Evolutionary conservation across 257 asterid species (phyloP).

Genomic region (Ajuga chamaepitys): DNA sequence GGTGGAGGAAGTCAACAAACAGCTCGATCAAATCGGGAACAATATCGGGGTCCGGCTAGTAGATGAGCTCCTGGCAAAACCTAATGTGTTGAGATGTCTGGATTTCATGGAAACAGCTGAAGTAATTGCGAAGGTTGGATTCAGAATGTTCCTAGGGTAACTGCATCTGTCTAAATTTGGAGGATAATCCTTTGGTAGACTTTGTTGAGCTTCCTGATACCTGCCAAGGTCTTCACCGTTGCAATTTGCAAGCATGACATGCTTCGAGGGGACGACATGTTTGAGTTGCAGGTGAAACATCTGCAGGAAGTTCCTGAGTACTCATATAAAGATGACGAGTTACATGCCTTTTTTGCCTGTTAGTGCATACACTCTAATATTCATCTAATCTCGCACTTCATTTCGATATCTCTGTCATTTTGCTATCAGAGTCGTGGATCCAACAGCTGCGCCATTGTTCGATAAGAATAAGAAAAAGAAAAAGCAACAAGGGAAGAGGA

Average conservation of each 20-base stretch:
- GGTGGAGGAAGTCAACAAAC: slow-evolving; percentile 95
- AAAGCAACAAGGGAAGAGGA: too few species aligned
- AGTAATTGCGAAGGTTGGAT: slow-evolving; percentile 94
- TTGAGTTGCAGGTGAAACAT: slow-evolving; percentile 90
- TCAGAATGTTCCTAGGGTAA: slow-evolving; percentile 83
- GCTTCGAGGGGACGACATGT: slow-evolving; percentile 94
- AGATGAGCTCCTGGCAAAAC: slow-evolving; percentile 89
- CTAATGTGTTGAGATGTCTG: slow-evolving; percentile 77
- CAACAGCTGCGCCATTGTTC: too few species aligned
- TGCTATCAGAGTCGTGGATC: too few species aligned
- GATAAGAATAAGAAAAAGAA: too few species aligned
- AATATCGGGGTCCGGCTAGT: slow-evolving; percentile 80
- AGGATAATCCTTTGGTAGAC: slow-evolving; percentile 94
- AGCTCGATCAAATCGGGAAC: slow-evolving; percentile 96
- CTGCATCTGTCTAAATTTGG: slow-evolving; percentile 78
- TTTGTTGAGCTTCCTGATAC: slow-evolving; percentile 98
- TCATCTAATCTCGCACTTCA: slow-evolving; percentile 6
- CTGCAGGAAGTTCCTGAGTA: slow-evolving; percentile 92
- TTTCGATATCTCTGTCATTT: slow-evolving; percentile 9
- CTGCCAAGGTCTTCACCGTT: slow-evolving; percentile 87
- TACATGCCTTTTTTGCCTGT: slow-evolving; percentile 2
- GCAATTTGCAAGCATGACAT: slow-evolving; percentile 75
- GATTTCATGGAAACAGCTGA: slow-evolving; percentile 98
- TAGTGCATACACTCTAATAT: neutral
- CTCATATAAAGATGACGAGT: slow-evolving; percentile 98